These are phyloP conservation scores for Phytopythium cucurbitacearum DNA, from an alignment of 352 stramenopile species.

Conservation along the genomic window DNA sequence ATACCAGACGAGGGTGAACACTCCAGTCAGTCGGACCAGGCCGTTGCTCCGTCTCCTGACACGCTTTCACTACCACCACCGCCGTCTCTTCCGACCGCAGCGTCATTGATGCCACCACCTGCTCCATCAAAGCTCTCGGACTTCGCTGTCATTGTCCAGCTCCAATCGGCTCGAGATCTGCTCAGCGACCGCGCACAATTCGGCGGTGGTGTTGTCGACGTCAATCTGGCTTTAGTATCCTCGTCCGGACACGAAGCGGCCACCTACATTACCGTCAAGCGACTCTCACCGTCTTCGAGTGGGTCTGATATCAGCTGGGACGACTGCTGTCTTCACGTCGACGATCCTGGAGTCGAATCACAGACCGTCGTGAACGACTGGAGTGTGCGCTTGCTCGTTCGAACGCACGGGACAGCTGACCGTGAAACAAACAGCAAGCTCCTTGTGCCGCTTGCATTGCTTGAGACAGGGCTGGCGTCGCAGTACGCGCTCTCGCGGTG, in stretches of 20 bases:
- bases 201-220: background rate
- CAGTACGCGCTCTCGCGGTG: slow-evolving; percentile 47
- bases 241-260: no score
- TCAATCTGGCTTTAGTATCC: background rate
- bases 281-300: slow-evolving; percentile 8
- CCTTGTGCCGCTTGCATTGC: slow-evolving; percentile 32
- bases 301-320: slow-evolving; percentile 10
- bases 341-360: slow-evolving; percentile 5
- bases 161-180: background rate
- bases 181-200: background rate
- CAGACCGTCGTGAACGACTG: slow-evolving; percentile 23
- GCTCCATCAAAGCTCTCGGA: background rate
- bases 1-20: background rate
- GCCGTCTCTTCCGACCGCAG: no score
- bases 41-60: background rate
- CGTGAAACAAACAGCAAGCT: slow-evolving; percentile 7
- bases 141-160: background rate
- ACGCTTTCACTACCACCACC: background rate
- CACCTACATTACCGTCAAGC: background rate
- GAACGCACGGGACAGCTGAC: slow-evolving; percentile 1
- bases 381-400: slow-evolving; percentile 13
- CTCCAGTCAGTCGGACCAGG: no score
- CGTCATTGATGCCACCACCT: background rate
- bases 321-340: slow-evolving; percentile 6
- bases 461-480: slow-evolving; percentile 44